Percentiles rank a stretch among this genome's conserved stretches.
Evolutionary conservation across 2,329 filamentous ascomycete species (phyloP).

Genomic region (Tolypocladium ophioglossoides): DNA sequence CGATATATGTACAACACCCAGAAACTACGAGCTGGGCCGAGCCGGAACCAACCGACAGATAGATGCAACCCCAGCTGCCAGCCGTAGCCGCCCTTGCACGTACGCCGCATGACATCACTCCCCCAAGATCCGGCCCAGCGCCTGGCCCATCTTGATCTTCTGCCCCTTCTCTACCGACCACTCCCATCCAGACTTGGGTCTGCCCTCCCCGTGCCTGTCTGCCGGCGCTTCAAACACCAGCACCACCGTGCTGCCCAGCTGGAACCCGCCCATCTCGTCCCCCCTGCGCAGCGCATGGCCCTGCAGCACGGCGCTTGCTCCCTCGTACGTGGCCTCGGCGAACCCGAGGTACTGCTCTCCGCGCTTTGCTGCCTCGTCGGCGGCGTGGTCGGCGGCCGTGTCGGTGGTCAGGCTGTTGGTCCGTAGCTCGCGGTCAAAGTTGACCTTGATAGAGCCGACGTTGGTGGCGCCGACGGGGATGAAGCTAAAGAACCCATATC

Average conservation of each 20-base stretch:
- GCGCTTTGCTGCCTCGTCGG: constrained; percentile 62
- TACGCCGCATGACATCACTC: constrained; percentile 13
- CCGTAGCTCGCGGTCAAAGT: constrained; percentile 89
- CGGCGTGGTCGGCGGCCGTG: constrained; percentile 79
- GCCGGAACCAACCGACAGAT: background rate
- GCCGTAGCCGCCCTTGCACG: background rate
- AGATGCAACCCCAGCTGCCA: background rate
- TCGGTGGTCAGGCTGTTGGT: constrained; percentile 90
- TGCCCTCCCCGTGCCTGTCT: constrained; percentile 40
- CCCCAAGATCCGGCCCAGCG: constrained; percentile 64
- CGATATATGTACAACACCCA: background rate
- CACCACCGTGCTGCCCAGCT: constrained; percentile 88
- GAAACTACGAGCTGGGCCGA: background rate
- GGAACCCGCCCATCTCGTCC: constrained; percentile 97
- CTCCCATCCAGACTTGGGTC: constrained; percentile 59
- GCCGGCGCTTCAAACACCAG: constrained; percentile 89
- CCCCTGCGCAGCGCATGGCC: constrained; percentile 78
- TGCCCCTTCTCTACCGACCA: constrained; percentile 86
- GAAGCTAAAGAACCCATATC: constrained; percentile 95
- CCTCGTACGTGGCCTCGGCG: constrained; percentile 79
- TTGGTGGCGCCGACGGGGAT: constrained; percentile 95
- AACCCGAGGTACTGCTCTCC: constrained; percentile 87
- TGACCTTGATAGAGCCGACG: constrained; percentile 91
- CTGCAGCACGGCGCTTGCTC: constrained; percentile 64
- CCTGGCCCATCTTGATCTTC: constrained; percentile 80